Conservation (phyloP, 2,329 filamentous ascomycete species). For the Ploettnerulaceae sp. region DNA sequence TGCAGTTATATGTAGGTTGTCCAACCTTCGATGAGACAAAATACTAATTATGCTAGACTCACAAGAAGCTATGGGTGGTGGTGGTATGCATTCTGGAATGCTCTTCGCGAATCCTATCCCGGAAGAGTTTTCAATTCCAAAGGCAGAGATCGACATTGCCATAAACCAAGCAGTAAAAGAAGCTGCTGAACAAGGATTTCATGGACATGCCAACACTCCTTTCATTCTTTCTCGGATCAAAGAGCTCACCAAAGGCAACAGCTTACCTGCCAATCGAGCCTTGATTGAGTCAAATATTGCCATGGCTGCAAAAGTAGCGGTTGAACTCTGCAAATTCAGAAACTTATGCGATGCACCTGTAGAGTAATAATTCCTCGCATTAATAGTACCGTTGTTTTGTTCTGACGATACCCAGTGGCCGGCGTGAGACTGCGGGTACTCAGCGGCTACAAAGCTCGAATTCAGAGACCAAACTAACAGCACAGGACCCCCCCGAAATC, state of each 20-base stretch:
- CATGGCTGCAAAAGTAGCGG: constrained; percentile 59
- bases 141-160: constrained; percentile 51
- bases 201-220: constrained; percentile 64
- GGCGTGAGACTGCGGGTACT: too few species aligned
- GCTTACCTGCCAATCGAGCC: constrained; percentile 58
- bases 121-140: constrained; percentile 52
- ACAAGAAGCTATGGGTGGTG: constrained; percentile 32
- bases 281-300: constrained; percentile 63
- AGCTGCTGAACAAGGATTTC: constrained; percentile 48
- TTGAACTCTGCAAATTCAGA: constrained; percentile 38
- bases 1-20: constrained; percentile 65
- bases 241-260: constrained; percentile 58
- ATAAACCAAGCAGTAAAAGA: constrained; percentile 52
- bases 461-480: too few species aligned
- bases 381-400: too few species aligned
- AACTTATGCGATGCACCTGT: too few species aligned
- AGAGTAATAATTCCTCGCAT: too few species aligned
- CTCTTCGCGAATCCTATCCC: constrained; percentile 82
- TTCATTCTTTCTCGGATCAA: constrained; percentile 65
- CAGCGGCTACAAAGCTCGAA: too few species aligned
- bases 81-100: constrained; percentile 71
- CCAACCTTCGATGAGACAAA: not conserved
- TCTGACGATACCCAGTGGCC: too few species aligned
- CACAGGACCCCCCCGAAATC: constrained; percentile 49
- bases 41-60: constrained; percentile 46